Evolutionary conservation across 2,329 filamentous ascomycete species (phyloP).

Genomic region (Alternaria gaisen): DNA sequence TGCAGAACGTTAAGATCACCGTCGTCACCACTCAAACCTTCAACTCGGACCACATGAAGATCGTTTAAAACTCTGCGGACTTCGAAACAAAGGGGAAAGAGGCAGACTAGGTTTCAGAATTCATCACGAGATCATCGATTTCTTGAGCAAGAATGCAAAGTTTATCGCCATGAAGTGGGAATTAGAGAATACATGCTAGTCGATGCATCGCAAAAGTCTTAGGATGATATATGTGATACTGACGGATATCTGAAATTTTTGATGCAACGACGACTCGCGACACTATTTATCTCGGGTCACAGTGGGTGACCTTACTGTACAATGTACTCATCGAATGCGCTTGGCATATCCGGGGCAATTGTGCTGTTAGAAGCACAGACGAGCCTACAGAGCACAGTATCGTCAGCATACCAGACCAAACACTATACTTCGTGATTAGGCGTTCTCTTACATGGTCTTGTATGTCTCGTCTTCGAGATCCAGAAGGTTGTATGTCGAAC

Average conservation of each 20-base stretch:
- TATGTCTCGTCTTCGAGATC: background rate
- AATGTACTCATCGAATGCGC: too few relatives aligned
- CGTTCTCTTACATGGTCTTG: background rate
- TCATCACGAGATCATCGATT: fast-evolving
- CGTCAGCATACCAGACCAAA: fast-evolving
- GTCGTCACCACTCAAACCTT: fast-evolving
- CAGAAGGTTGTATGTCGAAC: background rate
- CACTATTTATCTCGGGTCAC: too few relatives aligned
- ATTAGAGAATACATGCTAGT: too few relatives aligned
- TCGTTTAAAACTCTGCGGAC: fast-evolving
- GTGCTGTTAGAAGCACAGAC: background rate
- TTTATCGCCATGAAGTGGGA: fast-evolving
- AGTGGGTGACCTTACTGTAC: too few relatives aligned
- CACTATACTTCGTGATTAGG: fast-evolving
- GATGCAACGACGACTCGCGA: too few relatives aligned
- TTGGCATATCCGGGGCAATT: background rate
- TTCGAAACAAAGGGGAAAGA: too few relatives aligned
- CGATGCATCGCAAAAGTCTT: fast-evolving
- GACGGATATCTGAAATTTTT: fast-evolving
- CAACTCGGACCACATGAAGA: too few relatives aligned
- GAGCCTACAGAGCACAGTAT: fast-evolving
- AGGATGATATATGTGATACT: too few relatives aligned
- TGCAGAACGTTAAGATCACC: too few relatives aligned
- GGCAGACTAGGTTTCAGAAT: fast-evolving
- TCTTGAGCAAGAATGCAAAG: fast-evolving